Conservation (phyloP, 2,329 filamentous ascomycete species). For the Hysterium pulicare region DNA sequence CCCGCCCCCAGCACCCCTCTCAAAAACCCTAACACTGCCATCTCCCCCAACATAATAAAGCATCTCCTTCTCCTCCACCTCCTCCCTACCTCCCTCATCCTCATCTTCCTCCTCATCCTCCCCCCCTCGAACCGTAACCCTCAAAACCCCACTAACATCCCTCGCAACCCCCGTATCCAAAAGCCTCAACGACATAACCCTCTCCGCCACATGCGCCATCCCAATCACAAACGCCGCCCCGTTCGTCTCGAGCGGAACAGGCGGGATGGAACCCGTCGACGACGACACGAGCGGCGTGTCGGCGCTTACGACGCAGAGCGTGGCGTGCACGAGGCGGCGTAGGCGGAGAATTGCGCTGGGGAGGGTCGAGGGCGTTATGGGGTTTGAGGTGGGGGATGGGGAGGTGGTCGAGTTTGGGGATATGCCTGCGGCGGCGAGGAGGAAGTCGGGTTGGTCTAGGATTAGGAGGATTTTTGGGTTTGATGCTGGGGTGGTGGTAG, state of each 20-base stretch:
- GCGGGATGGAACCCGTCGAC: conserved; percentile 24
- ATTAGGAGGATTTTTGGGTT: conserved; percentile 38
- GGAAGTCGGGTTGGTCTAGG: conserved; percentile 44
- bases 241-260: conserved; percentile 65
- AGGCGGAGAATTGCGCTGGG: conserved; percentile 25
- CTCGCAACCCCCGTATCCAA: conserved; percentile 85
- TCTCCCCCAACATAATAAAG: conserved; percentile 79
- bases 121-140: conserved; percentile 61
- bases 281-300: conserved; percentile 60
- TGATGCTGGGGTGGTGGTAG: conserved; percentile 3
- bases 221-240: conserved; percentile 69
- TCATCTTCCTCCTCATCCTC: conserved; percentile 30
- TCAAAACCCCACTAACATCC: conserved; percentile 85
- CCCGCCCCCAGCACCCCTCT: conserved; percentile 59
- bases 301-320: conserved; percentile 66
- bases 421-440: conserved; percentile 33
- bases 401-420: background rate
- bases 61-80: conserved; percentile 61
- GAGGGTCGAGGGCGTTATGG: conserved; percentile 19
- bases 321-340: conserved; percentile 61
- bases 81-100: conserved; percentile 22
- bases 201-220: conserved; percentile 71
- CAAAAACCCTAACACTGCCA: conserved; percentile 78
- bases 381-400: conserved; percentile 14
- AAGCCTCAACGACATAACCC: conserved; percentile 67